A percentile compares a stretch with the other conserved stretches of the same genome.
Evolutionary conservation across 2,329 filamentous ascomycete species (phyloP).

Genomic region (Monilinia laxa): DNA sequence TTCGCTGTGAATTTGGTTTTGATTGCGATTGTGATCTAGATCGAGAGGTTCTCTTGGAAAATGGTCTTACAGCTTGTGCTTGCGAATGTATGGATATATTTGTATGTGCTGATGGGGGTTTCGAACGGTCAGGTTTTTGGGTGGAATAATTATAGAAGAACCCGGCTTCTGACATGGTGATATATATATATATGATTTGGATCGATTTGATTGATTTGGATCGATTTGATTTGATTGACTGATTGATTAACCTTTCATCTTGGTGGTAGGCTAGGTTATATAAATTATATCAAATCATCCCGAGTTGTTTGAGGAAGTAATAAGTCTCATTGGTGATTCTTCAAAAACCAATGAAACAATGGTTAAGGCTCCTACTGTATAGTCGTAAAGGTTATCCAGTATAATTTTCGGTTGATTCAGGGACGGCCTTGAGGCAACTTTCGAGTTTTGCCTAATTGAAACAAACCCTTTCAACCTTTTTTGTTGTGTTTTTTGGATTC

Average conservation of each 20-base stretch:
- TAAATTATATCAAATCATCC: no score
- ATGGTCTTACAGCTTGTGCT: slow-evolving; percentile 30
- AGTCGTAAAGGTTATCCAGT: background rate
- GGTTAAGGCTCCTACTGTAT: background rate
- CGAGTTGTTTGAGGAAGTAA: no score
- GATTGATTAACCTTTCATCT: no score
- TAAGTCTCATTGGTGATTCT: no score
- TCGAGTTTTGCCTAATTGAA: slow-evolving; percentile 9
- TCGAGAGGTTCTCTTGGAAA: slow-evolving; percentile 25
- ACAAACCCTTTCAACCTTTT: background rate
- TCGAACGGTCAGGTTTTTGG: slow-evolving; percentile 30
- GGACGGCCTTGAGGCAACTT: background rate
- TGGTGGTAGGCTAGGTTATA: no score
- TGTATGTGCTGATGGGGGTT: slow-evolving; percentile 32
- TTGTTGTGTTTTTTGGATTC: background rate
- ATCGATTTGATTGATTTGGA: no score
- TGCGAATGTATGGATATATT: slow-evolving; percentile 31
- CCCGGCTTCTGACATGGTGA: slow-evolving; percentile 34
- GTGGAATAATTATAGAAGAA: slow-evolving; percentile 32
- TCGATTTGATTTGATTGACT: no score
- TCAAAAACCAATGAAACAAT: background rate
- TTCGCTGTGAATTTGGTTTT: slow-evolving; percentile 24
- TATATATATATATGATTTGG: no score
- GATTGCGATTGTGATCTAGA: slow-evolving; percentile 27
- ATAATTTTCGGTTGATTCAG: slow-evolving; percentile 3